Base-by-base conservation (phyloP, 306 rosid genomes). In the Pachyrhizus erosus region DNA sequence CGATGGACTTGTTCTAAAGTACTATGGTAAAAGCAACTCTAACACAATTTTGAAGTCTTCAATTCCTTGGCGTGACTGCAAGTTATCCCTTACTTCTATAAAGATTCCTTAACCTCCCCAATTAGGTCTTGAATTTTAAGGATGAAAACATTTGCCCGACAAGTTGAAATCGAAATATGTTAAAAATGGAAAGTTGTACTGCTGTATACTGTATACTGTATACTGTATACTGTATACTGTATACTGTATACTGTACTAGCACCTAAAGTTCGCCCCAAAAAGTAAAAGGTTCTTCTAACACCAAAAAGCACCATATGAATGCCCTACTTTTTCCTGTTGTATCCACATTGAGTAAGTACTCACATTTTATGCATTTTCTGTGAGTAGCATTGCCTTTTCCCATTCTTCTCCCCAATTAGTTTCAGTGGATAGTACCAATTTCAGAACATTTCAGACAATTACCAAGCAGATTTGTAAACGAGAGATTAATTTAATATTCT, bases 31-130 rank as follows among this genome's bases (percentile, higher is more conserved):
- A 37, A 37, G 10, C 9, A 37, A 6, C 48, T 42, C 13, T 42
- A 11, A 42, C 14, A 42, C 48, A 42, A 10, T 7, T 33, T 18
- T 15, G 2, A 64, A 64, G 34, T 17, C 7, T 34, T 37, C 3
- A 66, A 66, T 64, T 64, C 70, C 42, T 64, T 29, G 45, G 45
- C 7, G 23, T 5, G 0, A 31, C 23, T 2, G 24, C 45, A 66
- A 40, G 74, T 71, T 71, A 48, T 27, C 24, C 13, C 40, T 29
- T 17, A 71, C 61, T 55, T 55, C 57, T 23, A 3, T 14, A 13
- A 55, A 55, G 54, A 39, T 75, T 57, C 69, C 52, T 55, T 37
- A 75, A 55, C 69, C 21, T 75, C 8, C n/a, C 33, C 37, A 74
- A 31, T 14, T 34, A 0, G 17, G 17, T 13, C 39, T n/a, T 21